Base-by-base conservation (phyloP, 2,329 filamentous ascomycete species). In the Clarireedia paspali region DNA sequence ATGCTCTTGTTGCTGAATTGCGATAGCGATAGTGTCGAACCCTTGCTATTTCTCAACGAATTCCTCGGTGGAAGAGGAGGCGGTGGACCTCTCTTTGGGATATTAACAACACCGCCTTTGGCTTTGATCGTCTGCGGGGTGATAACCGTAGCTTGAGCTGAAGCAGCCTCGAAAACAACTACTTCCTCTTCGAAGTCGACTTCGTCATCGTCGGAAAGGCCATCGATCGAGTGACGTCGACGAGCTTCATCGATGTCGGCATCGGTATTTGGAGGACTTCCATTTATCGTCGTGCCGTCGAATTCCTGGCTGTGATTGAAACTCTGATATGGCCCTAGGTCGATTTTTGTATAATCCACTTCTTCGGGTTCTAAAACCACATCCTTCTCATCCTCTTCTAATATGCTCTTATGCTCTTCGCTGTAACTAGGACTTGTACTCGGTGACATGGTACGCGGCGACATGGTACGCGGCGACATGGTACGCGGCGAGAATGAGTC, bases 51-150 rank as follows among this genome's bases (percentile, higher is more conserved):
- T 60, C 68, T 60, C 9, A 84, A 84, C 1, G 89, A 87, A 67
- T 88, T 95, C 48, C 91, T 79, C 3, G 82, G 78, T 1, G 91
- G 91, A 12, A 96, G 49, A 20, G 67, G 78, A 7, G 88, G 84
- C 1, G 91, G 91, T 1, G 89, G 82, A 1, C 85, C 72, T 38
- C 90, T 81, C 72, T 92, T 95, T 12, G 88, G 84, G 57, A 96
- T 95, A 47, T 83, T 91, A 27, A 96, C 89, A 50, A 96, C 76
- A 50, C 87, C 86, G 24, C 90, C 89, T 66, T 88, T 87, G 40
- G 83, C 86, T 26, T 67, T 69, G 38, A 69, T 63, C 6, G 62
- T 60, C 47, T 64, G 59, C 1, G 87, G 83, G 2, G 81, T 79
- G 48, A 83, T 74, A 45, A 81, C 76, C 15, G 82, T 73, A 15